Evolutionary conservation across 2,329 filamentous ascomycete species (phyloP).

Genomic region (Pseudocercospora crystallina): DNA sequence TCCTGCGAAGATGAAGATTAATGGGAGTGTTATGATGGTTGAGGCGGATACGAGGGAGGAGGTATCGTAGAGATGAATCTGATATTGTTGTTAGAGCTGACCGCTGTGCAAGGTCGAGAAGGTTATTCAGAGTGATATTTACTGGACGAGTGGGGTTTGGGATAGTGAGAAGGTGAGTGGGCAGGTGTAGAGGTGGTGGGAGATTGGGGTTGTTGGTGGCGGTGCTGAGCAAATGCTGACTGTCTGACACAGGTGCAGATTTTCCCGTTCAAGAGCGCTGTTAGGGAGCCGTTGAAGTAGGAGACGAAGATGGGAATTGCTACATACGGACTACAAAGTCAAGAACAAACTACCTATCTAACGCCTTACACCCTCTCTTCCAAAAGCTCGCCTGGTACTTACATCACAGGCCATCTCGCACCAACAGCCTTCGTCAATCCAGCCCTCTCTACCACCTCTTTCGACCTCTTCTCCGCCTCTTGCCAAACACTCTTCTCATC

Average conservation of each 20-base stretch:
- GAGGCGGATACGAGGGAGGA: conserved; percentile 68
- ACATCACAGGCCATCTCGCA: conserved; percentile 39
- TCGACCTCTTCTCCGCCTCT: conserved; percentile 38
- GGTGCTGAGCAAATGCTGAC: conserved; percentile 1
- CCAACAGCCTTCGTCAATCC: conserved; percentile 39
- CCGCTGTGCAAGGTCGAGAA: conserved; percentile 36
- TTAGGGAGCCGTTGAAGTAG: conserved; percentile 43
- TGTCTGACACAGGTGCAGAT: conserved; percentile 40
- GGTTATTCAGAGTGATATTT: conserved; percentile 69
- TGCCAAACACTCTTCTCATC: conserved; percentile 43
- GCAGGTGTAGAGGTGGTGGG: neutral
- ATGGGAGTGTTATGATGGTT: conserved; percentile 69
- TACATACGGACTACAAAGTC: no score
- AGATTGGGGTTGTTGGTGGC: conserved; percentile 10
- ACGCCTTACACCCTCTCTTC: no score
- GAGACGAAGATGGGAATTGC: neutral
- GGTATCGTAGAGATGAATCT: conserved; percentile 45
- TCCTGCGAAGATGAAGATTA: conserved; percentile 66
- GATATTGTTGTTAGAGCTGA: no score
- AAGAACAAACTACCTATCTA: no score
- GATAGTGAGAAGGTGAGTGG: conserved; percentile 54
- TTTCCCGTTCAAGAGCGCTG: conserved; percentile 49
- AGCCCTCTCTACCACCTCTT: conserved; percentile 41
- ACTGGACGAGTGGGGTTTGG: conserved; percentile 73
- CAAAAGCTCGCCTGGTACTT: no score